Evolutionary conservation across 257 asterid species (phyloP).

Genomic region (Hygrophila difformis): DNA sequence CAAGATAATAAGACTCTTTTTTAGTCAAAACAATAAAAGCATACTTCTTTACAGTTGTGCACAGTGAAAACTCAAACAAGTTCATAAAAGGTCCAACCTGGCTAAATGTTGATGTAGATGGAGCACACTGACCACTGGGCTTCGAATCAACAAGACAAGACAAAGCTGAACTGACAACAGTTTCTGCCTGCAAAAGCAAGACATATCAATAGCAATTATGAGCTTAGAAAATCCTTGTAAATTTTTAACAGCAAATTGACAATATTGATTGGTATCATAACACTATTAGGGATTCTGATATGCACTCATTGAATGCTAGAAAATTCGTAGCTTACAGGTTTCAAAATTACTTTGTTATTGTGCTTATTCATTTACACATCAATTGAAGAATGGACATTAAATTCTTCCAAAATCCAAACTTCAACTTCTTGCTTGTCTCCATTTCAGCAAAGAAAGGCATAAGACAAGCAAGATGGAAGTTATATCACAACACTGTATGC

Average conservation of each 20-base stretch:
- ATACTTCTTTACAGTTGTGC: background rate
- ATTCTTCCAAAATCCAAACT: background rate
- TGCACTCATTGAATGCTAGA: too few relatives aligned
- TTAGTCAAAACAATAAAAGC: too few relatives aligned
- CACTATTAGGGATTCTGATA: too few relatives aligned
- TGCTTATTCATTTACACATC: background rate
- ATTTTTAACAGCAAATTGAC: too few relatives aligned
- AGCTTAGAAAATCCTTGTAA: background rate
- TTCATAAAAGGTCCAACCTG: slow-evolving; percentile 34
- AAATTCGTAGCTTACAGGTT: too few relatives aligned
- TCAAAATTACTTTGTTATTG: too few relatives aligned
- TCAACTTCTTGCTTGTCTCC: background rate
- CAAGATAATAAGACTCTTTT: too few relatives aligned
- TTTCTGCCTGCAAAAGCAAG: slow-evolving; percentile 41
- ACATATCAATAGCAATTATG: background rate
- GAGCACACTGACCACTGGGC: slow-evolving; percentile 29
- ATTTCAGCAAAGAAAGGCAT: background rate
- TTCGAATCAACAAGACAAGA: slow-evolving; percentile 53
- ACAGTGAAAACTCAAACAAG: background rate
- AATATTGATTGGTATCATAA: too few relatives aligned
- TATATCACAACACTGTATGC: background rate
- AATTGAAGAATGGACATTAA: background rate
- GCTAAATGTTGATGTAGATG: slow-evolving; percentile 31
- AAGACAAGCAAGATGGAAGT: background rate
- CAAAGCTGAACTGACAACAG: slow-evolving; percentile 50